phyloP scores from a whole-genome alignment of 148 eudicot genomes.

The Mesembryanthemum crystallinum region DNA sequence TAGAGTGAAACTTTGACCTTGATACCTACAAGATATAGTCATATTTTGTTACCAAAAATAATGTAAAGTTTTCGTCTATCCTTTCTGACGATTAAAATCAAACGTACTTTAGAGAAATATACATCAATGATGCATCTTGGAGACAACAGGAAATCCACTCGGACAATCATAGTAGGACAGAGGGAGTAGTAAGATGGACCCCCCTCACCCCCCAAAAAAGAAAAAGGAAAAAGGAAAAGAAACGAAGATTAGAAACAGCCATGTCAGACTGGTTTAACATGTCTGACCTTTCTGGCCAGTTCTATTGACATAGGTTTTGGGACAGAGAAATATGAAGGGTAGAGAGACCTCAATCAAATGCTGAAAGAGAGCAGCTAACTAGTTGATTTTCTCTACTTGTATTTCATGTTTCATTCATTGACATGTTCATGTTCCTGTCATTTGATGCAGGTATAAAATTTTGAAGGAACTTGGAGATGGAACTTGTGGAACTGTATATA shows the following conservation, averaged over 20 bases:
- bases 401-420: not conserved
- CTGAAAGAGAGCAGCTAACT: not conserved
- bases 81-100: too few relatives aligned
- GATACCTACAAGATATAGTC: too few relatives aligned
- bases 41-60: too few relatives aligned
- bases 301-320: not conserved
- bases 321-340: not conserved
- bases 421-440: too few relatives aligned
- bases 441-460: constrained; percentile 59
- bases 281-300: not conserved
- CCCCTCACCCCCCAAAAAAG: not conserved
- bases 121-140: too few relatives aligned
- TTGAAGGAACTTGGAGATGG: constrained; percentile 92
- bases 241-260: not conserved
- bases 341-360: not conserved
- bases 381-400: not conserved
- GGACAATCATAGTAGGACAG: too few relatives aligned
- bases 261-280: not conserved
- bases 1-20: too few relatives aligned
- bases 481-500: constrained; percentile 92
- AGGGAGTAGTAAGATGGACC: not conserved
- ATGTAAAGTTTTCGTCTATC: too few relatives aligned
- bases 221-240: not conserved
- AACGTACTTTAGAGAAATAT: too few relatives aligned
- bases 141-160: too few relatives aligned